Evolutionary conservation across 2,329 filamentous ascomycete genomes (phyloP).

Genomic region (Apiospora rasikravindrae): DNA sequence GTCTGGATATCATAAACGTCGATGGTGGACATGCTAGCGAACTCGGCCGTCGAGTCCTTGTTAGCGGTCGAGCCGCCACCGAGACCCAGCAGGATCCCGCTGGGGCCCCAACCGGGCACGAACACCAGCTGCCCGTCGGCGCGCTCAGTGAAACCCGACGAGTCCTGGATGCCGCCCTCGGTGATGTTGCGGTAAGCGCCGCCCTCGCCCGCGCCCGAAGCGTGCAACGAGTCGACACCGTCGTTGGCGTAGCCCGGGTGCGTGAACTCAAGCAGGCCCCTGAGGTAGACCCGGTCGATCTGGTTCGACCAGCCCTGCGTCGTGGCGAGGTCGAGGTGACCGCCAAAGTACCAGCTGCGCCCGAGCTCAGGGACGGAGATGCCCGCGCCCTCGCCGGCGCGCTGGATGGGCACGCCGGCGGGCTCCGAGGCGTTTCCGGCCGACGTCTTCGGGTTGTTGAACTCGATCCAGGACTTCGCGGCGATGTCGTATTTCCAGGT

Average conservation of each 20-base stretch:
- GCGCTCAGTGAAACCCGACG: constrained; percentile 71
- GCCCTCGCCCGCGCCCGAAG: constrained; percentile 60
- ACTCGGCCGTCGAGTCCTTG: constrained; percentile 58
- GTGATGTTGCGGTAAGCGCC: constrained; percentile 79
- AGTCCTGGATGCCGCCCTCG: constrained; percentile 69
- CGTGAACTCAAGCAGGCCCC: constrained; percentile 76
- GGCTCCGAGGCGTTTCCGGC: constrained; percentile 66
- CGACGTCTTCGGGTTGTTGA: constrained; percentile 64
- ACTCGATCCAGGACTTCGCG: constrained; percentile 66
- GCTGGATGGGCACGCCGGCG: constrained; percentile 62
- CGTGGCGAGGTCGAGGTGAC: constrained; percentile 68
- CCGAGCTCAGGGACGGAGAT: constrained; percentile 72
- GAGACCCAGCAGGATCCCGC: constrained; percentile 74
- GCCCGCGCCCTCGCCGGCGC: constrained; percentile 76
- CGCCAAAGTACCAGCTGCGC: constrained; percentile 79
- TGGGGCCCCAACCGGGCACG: constrained; percentile 74
- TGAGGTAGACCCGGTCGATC: constrained; percentile 69
- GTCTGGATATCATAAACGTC: constrained; percentile 79
- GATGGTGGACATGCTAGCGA: constrained; percentile 60
- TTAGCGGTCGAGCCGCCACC: constrained; percentile 65
- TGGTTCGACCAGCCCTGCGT: constrained; percentile 71
- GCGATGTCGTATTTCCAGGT: constrained; percentile 74
- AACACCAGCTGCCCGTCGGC: constrained; percentile 77
- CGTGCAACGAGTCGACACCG: constrained; percentile 61
- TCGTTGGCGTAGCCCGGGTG: constrained; percentile 72